Base-by-base conservation (phyloP, 2,329 filamentous ascomycete species). In the Fusarium citri region DNA sequence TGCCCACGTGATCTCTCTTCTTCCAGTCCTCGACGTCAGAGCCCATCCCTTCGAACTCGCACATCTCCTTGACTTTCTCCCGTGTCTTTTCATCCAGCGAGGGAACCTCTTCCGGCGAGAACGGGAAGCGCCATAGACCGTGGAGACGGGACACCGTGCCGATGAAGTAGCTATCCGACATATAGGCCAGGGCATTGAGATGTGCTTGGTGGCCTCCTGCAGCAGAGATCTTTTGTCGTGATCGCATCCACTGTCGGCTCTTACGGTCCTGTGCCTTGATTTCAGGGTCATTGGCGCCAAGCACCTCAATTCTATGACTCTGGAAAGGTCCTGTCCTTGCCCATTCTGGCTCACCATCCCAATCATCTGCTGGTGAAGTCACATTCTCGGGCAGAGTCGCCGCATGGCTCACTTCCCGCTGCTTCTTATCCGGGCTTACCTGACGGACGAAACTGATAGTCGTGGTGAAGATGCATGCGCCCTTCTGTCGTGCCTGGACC, bases 151-250 rank as follows among this genome's bases (percentile, higher is more conserved):
- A 85, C 10, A 98, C 89, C 3, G 94, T 98, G 41, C 93, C 94
- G 79, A 98, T 94, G 81, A 99, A 98, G 82, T 93, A 96, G 77
- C 88, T 92, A 81, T 98, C 95, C 26, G 91, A 93, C 83, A 98
- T 92, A 83, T 98, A 99, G 25, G 95, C 95, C 66, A 99, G 85
- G 11, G 96, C 96, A 40, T 88, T 91, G 37, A 98, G 84, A 78
- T 98, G 94, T 14, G 94, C 93, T 74, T 92, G 88, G 69, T 91
- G 88, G 2, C 94, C 93, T 22, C 93, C 93, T 6, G 84, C 84
- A 2, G 87, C 85, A 43, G 90, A 92, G 74, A 98, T 96, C 60
- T 80, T 85, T 31, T 94, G 94, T 53, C 90, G 83, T 12, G 92
- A 90, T 55, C 91, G 89, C 69, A 94, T 86, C 93, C 94, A 95